phyloP scores from a whole-genome alignment of 2,329 filamentous ascomycete genomes.

The Zasmidium cellare region DNA sequence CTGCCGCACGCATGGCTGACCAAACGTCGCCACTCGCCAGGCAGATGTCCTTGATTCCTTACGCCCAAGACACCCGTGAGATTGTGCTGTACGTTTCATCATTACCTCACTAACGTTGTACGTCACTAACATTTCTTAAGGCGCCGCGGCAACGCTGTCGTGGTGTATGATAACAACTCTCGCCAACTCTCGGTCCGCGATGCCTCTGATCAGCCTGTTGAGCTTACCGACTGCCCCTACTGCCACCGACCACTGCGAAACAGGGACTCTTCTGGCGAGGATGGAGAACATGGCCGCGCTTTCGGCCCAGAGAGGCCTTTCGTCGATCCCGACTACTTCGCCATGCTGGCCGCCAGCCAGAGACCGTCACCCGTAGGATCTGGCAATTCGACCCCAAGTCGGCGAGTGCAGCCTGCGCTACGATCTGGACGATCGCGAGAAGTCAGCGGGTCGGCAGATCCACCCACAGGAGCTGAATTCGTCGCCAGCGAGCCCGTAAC shows the following conservation, averaged over 20 bases:
- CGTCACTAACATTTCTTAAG: conserved; percentile 48
- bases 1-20: conserved; percentile 31
- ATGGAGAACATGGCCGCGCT: conserved; percentile 38
- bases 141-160: conserved; percentile 87
- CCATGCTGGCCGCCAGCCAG: conserved; percentile 71
- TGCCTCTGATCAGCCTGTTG: conserved; percentile 55
- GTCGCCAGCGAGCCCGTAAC: conserved; percentile 46
- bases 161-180: conserved; percentile 84
- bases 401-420: conserved; percentile 43
- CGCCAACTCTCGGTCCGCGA: conserved; percentile 80
- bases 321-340: conserved; percentile 91
- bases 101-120: conserved; percentile 3
- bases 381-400: conserved; percentile 39
- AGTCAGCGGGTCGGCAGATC: conserved; percentile 29
- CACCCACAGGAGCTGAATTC: conserved; percentile 54
- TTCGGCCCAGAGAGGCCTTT: conserved; percentile 60
- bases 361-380: conserved; percentile 46
- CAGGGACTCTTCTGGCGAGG: conserved; percentile 40
- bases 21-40: conserved; percentile 30
- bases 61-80: conserved; percentile 70
- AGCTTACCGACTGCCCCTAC: conserved; percentile 77
- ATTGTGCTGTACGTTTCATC: conserved; percentile 70
- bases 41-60: conserved; percentile 72
- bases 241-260: conserved; percentile 73
- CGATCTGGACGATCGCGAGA: conserved; percentile 34